phyloP scores from a whole-genome alignment of 495 filamentous ascomycete genomes.

The Penicillium subrubescens region DNA sequence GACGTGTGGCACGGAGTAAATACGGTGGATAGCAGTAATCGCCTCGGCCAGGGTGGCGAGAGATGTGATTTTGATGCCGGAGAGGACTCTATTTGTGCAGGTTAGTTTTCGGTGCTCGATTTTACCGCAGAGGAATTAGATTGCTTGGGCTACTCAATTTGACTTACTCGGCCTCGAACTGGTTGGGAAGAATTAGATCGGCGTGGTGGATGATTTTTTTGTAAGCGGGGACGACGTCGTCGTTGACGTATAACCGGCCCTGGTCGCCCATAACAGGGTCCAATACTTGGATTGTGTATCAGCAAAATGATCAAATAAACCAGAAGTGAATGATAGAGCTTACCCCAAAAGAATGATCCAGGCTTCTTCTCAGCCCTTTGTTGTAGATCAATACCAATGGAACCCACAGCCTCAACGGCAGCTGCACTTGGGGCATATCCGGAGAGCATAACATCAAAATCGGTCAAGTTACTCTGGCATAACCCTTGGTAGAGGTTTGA shows the following conservation, averaged over 20 bases:
- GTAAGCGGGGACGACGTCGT: conserved; percentile 90
- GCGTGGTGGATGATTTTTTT: conserved; percentile 74
- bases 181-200: conserved; percentile 92
- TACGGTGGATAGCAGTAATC: conserved; percentile 73
- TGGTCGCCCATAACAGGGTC: conserved; percentile 99
- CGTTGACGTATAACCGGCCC: conserved; percentile 83
- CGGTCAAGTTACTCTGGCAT: conserved; percentile 74
- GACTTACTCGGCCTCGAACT: conserved; percentile 92
- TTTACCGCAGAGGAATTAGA: neutral
- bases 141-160: neutral
- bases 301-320: neutral
- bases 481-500: conserved; percentile 82
- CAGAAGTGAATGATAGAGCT: conserved; percentile 15
- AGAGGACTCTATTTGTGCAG: conserved; percentile 62
- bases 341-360: conserved; percentile 89
- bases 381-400: conserved; percentile 79
- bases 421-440: conserved; percentile 88
- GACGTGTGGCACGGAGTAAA: conserved; percentile 81
- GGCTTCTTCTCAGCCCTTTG: conserved; percentile 61
- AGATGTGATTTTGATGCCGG: conserved; percentile 78
- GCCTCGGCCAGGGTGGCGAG: conserved; percentile 69
- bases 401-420: conserved; percentile 79
- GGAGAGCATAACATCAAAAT: conserved; percentile 90
- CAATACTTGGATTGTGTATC: conserved; percentile 56
- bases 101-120: neutral